Evolutionary conservation across 108 stramenopile species (phyloP), one percentile per base, ranked within the genome.

Genomic region (Seminavis robusta): DNA sequence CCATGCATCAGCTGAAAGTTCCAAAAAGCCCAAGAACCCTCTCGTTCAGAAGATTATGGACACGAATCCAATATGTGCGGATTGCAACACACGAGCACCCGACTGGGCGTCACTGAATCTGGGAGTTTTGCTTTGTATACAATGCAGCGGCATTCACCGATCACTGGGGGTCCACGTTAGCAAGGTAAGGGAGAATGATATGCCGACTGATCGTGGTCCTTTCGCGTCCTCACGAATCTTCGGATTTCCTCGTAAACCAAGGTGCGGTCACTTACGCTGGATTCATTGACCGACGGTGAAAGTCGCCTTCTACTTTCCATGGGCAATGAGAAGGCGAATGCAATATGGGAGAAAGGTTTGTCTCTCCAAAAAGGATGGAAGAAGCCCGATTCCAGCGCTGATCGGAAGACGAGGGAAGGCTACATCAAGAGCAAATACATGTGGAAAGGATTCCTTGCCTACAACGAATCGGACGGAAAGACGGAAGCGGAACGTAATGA

Each of bases 111-210:
- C 76, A 11, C 50, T 93, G 37, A 96, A 93, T 66, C 60, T 94
- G 25, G 93, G 93, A 24, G 73, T 91, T 21, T 49, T 93, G n/a
- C 54, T 99, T 13, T 99, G 98, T 63, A 94, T 99, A 54, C 88
- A 94, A 51, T 99, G 98, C 71, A 86, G 90, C 52, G 98, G 95
- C n/a, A 90, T 99, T 1, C 98, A 99, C 55, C 83, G 98, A 42
- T 90, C 84, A 52, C 76, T 99, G 10, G 98, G 98, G 29, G 96
- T 97, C 21, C 96, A 97, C 71, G 88, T 99, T 29, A 92, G 90
- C 68, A 95, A 96, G 70, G 96, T 97, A 48, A 74, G 92, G 50
- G 19, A 17, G n/a, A n/a, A n/a, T n/a, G n/a, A n/a, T n/a, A n/a
- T n/a, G n/a, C n/a, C n/a, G n/a, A n/a, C n/a, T n/a, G n/a, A n/a